Conservation (phyloP, 2,329 filamentous ascomycete genomes). For the Sporothrix inflata region DNA sequence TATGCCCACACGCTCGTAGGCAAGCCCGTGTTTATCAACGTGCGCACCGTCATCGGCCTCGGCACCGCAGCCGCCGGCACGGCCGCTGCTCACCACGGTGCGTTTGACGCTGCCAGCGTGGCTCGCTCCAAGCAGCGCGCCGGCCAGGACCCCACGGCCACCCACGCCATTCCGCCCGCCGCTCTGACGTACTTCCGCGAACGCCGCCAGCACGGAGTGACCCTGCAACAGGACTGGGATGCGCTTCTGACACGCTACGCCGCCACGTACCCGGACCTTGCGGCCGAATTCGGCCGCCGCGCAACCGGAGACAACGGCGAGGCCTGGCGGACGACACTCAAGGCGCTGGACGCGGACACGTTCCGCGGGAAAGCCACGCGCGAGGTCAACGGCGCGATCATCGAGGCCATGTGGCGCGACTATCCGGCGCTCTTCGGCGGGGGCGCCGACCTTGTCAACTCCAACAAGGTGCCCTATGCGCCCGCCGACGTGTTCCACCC, state of each 20-base stretch:
- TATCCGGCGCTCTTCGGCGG: not conserved
- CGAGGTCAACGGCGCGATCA: conserved; percentile 31
- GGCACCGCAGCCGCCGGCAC: conserved; percentile 52
- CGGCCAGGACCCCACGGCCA: conserved; percentile 52
- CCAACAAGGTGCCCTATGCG: conserved; percentile 55
- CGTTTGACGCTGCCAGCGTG: conserved; percentile 57
- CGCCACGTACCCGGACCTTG: not conserved
- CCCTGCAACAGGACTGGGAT: not conserved
- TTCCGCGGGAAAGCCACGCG: conserved; percentile 20
- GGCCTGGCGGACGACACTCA: not conserved
- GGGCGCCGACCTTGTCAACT: not conserved
- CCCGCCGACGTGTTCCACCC: conserved; percentile 25
- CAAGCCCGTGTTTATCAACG: not conserved
- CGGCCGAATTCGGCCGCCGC: not conserved
- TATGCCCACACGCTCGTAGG: conserved; percentile 61
- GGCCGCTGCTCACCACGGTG: conserved; percentile 60
- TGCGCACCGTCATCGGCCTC: conserved; percentile 35
- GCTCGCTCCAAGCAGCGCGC: conserved; percentile 53
- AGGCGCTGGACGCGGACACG: not conserved
- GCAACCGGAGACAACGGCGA: not conserved
- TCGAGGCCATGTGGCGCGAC: conserved; percentile 20
- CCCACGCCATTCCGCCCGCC: conserved; percentile 46
- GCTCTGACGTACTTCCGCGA: not conserved
- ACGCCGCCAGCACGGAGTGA: not conserved
- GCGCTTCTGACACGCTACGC: not conserved